Evolutionary conservation across 1,284 basidiomycete genomes (phyloP).

Genomic region (Trichosporon asahii): DNA sequence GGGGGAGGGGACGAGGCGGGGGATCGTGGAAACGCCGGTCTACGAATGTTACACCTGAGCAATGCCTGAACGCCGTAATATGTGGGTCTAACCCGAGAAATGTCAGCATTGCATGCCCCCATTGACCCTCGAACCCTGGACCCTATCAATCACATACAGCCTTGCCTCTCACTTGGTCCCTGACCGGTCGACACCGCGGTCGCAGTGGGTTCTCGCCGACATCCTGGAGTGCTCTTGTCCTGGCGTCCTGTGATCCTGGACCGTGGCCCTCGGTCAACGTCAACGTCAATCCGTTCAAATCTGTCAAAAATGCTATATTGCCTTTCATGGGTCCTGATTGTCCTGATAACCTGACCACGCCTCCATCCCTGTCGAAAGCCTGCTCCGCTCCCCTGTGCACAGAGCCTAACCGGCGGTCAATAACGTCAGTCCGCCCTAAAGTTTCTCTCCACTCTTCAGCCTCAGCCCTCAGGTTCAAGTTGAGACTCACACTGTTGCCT

Average conservation of each 20-base stretch:
- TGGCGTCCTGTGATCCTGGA: neutral
- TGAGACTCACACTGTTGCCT: neutral
- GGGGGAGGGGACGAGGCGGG: neutral
- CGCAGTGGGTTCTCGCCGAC: neutral
- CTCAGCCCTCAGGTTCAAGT: neutral
- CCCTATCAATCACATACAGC: conserved; percentile 1
- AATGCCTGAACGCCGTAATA: conserved; percentile 7
- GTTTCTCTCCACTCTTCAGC: neutral
- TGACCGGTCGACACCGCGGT: neutral
- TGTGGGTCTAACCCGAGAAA: conserved; percentile 9
- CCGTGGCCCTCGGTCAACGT: neutral
- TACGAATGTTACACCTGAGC: neutral
- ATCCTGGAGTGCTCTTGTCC: neutral
- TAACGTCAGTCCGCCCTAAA: neutral
- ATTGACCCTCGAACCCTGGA: neutral
- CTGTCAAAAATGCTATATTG: neutral
- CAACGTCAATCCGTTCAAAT: neutral
- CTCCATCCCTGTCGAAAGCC: neutral
- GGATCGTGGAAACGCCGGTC: neutral
- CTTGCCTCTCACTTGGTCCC: neutral
- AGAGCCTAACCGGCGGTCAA: neutral
- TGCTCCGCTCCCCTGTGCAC: neutral
- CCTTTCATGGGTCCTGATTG: conserved; percentile 1
- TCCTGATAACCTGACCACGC: neutral
- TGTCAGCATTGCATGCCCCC: conserved; percentile 1